These are phyloP conservation scores for Cyberlindnera saturnus DNA, from an alignment of 805 yeast genomes.

Conservation along the genomic window DNA sequence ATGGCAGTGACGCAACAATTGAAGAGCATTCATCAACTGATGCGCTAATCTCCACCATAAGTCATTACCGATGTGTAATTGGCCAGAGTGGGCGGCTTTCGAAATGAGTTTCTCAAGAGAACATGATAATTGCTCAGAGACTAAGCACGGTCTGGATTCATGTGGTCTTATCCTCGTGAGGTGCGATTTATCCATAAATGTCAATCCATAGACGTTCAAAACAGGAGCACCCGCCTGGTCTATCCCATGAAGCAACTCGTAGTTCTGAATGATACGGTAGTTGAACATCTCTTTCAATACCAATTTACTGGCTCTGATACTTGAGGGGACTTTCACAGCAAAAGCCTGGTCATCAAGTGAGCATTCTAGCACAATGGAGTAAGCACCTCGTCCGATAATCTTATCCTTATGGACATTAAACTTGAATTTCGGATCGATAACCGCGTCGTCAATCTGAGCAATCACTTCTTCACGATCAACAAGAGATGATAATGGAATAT, in stretches of 20 bases:
- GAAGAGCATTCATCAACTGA: slow-evolving; percentile 23
- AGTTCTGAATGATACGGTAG: slow-evolving; percentile 11
- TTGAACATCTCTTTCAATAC: slow-evolving; percentile 18
- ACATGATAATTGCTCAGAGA: slow-evolving; percentile 6
- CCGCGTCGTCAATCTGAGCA: slow-evolving; percentile 4
- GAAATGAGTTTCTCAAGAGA: slow-evolving; percentile 23
- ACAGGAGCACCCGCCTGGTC: slow-evolving; percentile 10
- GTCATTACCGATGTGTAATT: slow-evolving; percentile 17
- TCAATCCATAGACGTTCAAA: slow-evolving; percentile 14
- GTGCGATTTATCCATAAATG: slow-evolving; percentile 10
- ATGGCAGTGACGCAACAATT: slow-evolving; percentile 21
- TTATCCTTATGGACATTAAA: background rate
- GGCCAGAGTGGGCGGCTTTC: background rate
- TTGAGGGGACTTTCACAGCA: slow-evolving; percentile 20
- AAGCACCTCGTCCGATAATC: slow-evolving; percentile 17
- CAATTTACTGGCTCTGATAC: slow-evolving; percentile 6
- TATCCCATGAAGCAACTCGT: slow-evolving; percentile 4
- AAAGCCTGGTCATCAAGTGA: background rate
- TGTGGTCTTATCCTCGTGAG: slow-evolving; percentile 7
- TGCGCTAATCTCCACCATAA: slow-evolving; percentile 30
- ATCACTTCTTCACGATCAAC: slow-evolving; percentile 1
- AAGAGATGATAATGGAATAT: slow-evolving; percentile 1
- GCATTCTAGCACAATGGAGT: slow-evolving; percentile 15
- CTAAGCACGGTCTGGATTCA: slow-evolving; percentile 17
- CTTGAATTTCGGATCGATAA: slow-evolving; percentile 6